Conservation (phyloP, 2,329 filamentous ascomycete genomes). For the Ophiostoma himal-ulmi region DNA sequence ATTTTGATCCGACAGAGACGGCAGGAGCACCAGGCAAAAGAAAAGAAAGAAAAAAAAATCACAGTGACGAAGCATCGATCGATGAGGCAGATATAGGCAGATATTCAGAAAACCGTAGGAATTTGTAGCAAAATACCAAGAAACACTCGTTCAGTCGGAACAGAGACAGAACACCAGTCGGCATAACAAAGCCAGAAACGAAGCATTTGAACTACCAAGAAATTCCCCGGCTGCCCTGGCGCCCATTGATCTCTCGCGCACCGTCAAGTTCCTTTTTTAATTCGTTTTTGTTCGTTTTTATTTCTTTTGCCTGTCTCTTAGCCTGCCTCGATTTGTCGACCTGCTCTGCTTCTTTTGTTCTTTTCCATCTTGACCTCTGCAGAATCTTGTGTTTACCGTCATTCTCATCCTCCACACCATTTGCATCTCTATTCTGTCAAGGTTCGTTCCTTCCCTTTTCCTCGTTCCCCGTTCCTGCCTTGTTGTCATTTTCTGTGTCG, state of each 20-base stretch:
- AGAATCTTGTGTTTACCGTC: neutral
- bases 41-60: neutral
- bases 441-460: constrained; percentile 6
- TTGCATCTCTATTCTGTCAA: neutral
- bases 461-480: neutral
- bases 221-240: constrained; percentile 10
- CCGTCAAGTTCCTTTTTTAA: neutral
- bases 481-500: neutral
- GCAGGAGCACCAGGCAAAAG: neutral
- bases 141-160: neutral
- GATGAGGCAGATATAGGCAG: neutral
- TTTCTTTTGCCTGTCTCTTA: neutral
- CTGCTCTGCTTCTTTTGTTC: neutral
- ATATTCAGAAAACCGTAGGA: neutral
- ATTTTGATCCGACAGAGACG: neutral
- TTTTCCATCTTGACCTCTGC: neutral
- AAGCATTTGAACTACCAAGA: neutral
- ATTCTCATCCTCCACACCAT: neutral
- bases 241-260: neutral
- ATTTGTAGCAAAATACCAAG: neutral
- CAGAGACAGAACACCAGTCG: neutral
- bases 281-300: neutral
- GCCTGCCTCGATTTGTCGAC: neutral
- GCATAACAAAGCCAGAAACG: constrained; percentile 12
- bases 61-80: neutral